Base-by-base conservation (phyloP, 345 rosid species). In the Acer negundo region DNA sequence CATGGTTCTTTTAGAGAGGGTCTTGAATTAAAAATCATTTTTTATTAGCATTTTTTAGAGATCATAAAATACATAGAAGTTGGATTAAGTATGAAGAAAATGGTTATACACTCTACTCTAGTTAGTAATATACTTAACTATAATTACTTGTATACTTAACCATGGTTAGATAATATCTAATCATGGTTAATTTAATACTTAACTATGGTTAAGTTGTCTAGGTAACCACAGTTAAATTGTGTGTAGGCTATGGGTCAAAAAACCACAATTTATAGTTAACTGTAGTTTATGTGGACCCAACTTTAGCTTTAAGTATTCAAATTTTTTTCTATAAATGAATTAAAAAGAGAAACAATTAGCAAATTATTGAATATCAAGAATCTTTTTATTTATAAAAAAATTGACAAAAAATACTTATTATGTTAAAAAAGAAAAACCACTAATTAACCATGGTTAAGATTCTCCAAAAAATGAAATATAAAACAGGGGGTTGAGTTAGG, bases 401-500 rank as follows among this genome's bases (percentile, higher is more conserved):
- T 65, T 35, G 13, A 13, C 15, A n/a, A 20, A 67, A 10, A n/a
- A 13, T 24, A 24, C 24, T 23, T 23, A 17, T 10, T 22, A 13
- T 35, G 38, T 53, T 51, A 10, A 74, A 75, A 75, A 62, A 26
- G 4, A 35, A 4, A 0, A 0, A 6, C 38, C 20, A 76, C n/a
- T 11, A 62, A 3, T 55, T 75, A 82, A 79, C 80, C 82, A 79
- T 49, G 73, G 77, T 83, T 69, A 77, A 40, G 56, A 7, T 47
- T 17, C n/a, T 13, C 24, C 53, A 8, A 8, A 51, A 63, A 73
- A 73, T 63, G 26, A 51, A 19, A 69, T 24, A 69, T 24, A 58
- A 22, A 55, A 28, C 26, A 16, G 16, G 6, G 61, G 67, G 9
- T 42, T 59, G 77, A 24, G 55, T 22, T 80, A 42, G 49, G 80